These are phyloP conservation scores for Coniochaeta ligniaria DNA, from an alignment of 2,329 filamentous ascomycete genomes.

Conservation along the genomic window DNA sequence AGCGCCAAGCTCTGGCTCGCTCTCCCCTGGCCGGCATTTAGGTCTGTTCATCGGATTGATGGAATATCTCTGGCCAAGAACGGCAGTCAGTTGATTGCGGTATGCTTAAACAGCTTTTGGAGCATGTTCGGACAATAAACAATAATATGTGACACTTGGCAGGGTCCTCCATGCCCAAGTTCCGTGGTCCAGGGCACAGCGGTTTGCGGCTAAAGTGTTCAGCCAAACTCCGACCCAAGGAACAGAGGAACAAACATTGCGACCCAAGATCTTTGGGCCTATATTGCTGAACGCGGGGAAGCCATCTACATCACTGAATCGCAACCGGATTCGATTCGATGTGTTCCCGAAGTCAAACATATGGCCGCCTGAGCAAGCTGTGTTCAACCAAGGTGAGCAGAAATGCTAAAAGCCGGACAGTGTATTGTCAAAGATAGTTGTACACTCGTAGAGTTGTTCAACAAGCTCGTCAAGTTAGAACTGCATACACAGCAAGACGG, in stretches of 20 bases:
- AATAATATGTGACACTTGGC: background rate
- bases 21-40: background rate
- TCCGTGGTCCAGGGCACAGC: background rate
- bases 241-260: background rate
- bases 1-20: background rate
- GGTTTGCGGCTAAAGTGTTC: constrained; percentile 1
- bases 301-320: background rate
- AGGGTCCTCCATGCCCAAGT: background rate
- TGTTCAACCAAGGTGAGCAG: too few species aligned
- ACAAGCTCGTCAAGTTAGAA: too few species aligned
- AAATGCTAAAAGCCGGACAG: too few species aligned
- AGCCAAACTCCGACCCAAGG: background rate
- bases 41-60: background rate
- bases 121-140: background rate
- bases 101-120: background rate
- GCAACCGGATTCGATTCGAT: too few species aligned
- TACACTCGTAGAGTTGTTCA: too few species aligned
- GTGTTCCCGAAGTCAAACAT: too few species aligned
- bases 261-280: background rate
- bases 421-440: too few species aligned
- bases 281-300: background rate
- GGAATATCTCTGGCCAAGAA: background rate
- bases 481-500: too few species aligned
- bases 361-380: too few species aligned
- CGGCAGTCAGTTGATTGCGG: background rate